Percentiles rank a stretch among this genome's conserved stretches.
Conservation (phyloP, 2,329 filamentous ascomycete genomes). For the Chrysosporium queenslandicum region DNA sequence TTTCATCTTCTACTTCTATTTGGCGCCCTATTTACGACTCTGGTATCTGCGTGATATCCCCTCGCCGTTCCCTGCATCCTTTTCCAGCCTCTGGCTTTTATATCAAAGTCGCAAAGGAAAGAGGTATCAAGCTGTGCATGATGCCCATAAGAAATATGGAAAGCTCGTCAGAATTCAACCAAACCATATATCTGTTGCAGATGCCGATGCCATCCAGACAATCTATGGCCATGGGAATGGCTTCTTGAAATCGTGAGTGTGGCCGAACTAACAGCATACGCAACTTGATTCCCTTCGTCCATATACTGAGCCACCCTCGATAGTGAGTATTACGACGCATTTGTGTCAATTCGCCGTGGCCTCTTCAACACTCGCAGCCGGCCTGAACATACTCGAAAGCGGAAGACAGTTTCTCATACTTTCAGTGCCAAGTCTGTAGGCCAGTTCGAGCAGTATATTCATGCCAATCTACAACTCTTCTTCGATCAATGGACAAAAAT, state of each 20-base stretch:
- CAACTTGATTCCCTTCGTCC: neutral
- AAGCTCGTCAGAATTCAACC: slow-evolving; percentile 76
- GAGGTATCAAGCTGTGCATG: slow-evolving; percentile 56
- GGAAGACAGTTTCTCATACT: slow-evolving; percentile 78
- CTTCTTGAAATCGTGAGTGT: slow-evolving; percentile 57
- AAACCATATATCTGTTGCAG: slow-evolving; percentile 71
- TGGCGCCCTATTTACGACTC: neutral
- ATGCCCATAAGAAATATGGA: slow-evolving; percentile 63
- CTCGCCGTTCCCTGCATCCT: slow-evolving; percentile 47
- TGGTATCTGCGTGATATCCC: slow-evolving; percentile 43
- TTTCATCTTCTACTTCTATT: slow-evolving; percentile 1
- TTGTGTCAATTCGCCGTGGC: slow-evolving; percentile 74
- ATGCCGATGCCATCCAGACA: slow-evolving; percentile 62
- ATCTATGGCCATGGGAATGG: slow-evolving; percentile 68
- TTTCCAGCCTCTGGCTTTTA: slow-evolving; percentile 74
- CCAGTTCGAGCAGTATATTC: slow-evolving; percentile 84
- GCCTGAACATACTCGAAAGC: slow-evolving; percentile 73
- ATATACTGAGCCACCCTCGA: neutral
- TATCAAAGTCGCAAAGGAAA: slow-evolving; percentile 54
- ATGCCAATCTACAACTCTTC: slow-evolving; percentile 64
- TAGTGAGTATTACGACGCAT: slow-evolving; percentile 82
- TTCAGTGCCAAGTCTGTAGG: slow-evolving; percentile 72
- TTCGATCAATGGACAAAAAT: slow-evolving; percentile 62
- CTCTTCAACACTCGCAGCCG: slow-evolving; percentile 85
- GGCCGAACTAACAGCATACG: neutral